Percentiles rank a stretch among this genome's conserved stretches.
phyloP scores from a whole-genome alignment of 768 basidiomycete species.

The Termitomyces sp. region DNA sequence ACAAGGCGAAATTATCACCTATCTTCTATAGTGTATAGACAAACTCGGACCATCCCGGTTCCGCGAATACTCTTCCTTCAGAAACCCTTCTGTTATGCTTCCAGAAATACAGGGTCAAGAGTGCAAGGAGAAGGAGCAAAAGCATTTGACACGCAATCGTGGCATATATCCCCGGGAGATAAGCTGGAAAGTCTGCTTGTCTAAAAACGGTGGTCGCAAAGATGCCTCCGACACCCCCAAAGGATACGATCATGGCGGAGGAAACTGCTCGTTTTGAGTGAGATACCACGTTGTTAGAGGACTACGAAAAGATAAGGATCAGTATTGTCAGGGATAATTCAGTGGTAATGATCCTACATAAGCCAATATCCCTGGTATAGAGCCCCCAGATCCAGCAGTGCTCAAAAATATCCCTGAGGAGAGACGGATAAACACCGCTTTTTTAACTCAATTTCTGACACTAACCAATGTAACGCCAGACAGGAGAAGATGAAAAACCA shows the following conservation, averaged over 20 bases:
- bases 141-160: conserved; percentile 40
- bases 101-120: conserved; percentile 34
- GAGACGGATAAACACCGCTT: conserved; percentile 2
- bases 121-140: conserved; percentile 33
- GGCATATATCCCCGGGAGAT: conserved; percentile 43
- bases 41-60: conserved; percentile 33
- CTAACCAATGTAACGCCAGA: conserved; percentile 39
- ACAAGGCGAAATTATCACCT: neutral
- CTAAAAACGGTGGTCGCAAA: conserved; percentile 44
- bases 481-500: conserved; percentile 29
- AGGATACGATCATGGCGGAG: conserved; percentile 41
- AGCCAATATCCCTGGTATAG: conserved; percentile 43
- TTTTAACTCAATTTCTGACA: neutral
- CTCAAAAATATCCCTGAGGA: conserved; percentile 35
- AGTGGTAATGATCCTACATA: conserved; percentile 31
- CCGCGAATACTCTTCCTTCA: conserved; percentile 18
- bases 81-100: conserved; percentile 27
- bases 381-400: conserved; percentile 40
- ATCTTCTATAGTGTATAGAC: conserved; percentile 33
- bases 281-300: conserved; percentile 45
- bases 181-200: conserved; percentile 38
- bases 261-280: conserved; percentile 46
- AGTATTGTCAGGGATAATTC: neutral
- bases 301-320: conserved; percentile 20
- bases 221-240: conserved; percentile 44